These are phyloP conservation scores for Nemania diffusa DNA, from an alignment of 2,329 filamentous ascomycete genomes.

Conservation along the genomic window DNA sequence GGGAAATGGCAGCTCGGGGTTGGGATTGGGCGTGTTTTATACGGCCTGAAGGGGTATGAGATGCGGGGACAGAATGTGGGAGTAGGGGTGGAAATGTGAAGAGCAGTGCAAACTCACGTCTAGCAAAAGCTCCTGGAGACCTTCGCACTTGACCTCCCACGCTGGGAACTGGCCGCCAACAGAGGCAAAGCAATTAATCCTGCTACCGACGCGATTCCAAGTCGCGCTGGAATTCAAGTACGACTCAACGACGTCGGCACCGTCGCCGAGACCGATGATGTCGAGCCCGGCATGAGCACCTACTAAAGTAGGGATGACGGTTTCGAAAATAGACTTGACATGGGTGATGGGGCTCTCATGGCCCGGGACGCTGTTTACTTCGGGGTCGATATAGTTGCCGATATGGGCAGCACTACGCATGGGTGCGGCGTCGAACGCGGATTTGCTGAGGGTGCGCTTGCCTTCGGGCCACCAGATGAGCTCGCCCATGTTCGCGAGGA, in stretches of 20 bases:
- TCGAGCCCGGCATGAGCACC: slow-evolving; percentile 67
- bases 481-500: slow-evolving; percentile 83
- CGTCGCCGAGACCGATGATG: slow-evolving; percentile 76
- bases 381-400: slow-evolving; percentile 61
- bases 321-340: slow-evolving; percentile 72
- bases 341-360: slow-evolving; percentile 70
- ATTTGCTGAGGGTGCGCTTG: slow-evolving; percentile 67
- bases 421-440: slow-evolving; percentile 67
- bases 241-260: slow-evolving; percentile 65
- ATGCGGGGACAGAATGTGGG: neutral
- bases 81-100: slow-evolving; percentile 5
- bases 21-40: too few species aligned
- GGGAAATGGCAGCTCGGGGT: too few species aligned
- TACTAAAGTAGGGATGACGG: slow-evolving; percentile 65
- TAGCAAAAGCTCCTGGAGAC: slow-evolving; percentile 61
- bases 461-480: slow-evolving; percentile 78
- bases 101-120: slow-evolving; percentile 54
- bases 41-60: too few species aligned
- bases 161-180: slow-evolving; percentile 59
- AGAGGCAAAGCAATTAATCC: slow-evolving; percentile 61
- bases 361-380: slow-evolving; percentile 69
- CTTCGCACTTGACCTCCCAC: slow-evolving; percentile 54
- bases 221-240: slow-evolving; percentile 68
- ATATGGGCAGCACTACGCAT: slow-evolving; percentile 71
- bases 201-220: slow-evolving; percentile 58